phyloP scores from a whole-genome alignment of 1,139 yeast genomes.

The Hyphopichia burtonii region DNA sequence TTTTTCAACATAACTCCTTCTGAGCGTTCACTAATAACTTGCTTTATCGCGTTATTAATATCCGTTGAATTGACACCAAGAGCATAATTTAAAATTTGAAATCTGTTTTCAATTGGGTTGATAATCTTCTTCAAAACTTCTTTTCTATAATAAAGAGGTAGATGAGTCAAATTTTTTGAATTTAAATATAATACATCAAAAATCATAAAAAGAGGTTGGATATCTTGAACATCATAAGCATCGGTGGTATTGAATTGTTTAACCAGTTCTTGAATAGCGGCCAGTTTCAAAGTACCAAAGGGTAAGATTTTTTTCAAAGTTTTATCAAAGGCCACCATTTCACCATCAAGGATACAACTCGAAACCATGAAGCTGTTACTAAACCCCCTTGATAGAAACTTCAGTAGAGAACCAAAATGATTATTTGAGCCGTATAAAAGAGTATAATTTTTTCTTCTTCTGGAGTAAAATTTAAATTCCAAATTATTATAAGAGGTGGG shows the following conservation, averaged over 20 bases:
- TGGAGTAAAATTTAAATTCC: conserved; percentile 58
- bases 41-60: conserved; percentile 54
- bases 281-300: conserved; percentile 73
- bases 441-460: conserved; percentile 74
- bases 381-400: conserved; percentile 47
- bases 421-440: conserved; percentile 66
- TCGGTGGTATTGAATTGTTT: conserved; percentile 41
- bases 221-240: conserved; percentile 34
- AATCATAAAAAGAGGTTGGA: conserved; percentile 62
- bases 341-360: conserved; percentile 80
- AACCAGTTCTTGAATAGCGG: conserved; percentile 58
- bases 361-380: conserved; percentile 28
- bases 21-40: conserved; percentile 60
- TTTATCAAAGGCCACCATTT: conserved; percentile 86
- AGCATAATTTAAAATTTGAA: conserved; percentile 56
- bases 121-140: conserved; percentile 47
- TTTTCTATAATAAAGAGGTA: conserved; percentile 58
- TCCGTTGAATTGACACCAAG: conserved; percentile 47
- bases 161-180: conserved; percentile 55
- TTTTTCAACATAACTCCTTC: conserved; percentile 86
- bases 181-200: conserved; percentile 75
- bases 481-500: conserved; percentile 24
- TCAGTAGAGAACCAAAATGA: conserved; percentile 62
- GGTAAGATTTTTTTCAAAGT: conserved; percentile 61
- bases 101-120: conserved; percentile 46